Conservation (phyloP, 2,329 filamentous ascomycete genomes). For the Neoascochyta sp. region DNA sequence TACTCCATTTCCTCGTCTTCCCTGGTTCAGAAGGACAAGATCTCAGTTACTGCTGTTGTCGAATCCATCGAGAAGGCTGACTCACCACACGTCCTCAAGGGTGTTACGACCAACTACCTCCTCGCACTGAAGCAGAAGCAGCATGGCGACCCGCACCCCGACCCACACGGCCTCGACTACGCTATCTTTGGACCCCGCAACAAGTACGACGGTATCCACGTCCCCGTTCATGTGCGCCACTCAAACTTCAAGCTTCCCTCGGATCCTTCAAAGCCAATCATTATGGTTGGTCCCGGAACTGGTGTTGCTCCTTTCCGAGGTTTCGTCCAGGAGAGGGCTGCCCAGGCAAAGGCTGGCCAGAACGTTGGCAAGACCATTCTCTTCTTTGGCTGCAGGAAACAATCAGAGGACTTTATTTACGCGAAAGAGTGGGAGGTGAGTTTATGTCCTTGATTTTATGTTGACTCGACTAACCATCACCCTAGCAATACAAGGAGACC, state of each 20-base stretch:
- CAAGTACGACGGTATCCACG: conserved; percentile 93
- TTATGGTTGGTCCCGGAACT: conserved; percentile 94
- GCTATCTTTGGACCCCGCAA: conserved; percentile 84
- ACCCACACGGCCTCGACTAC: conserved; percentile 81
- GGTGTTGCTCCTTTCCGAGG: conserved; percentile 95
- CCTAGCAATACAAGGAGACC: conserved; percentile 73
- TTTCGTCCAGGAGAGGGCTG: conserved; percentile 90
- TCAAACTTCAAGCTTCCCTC: conserved; percentile 99
- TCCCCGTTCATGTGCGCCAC: conserved; percentile 92
- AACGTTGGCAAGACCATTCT: conserved; percentile 82
- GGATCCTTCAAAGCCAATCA: conserved; percentile 87
- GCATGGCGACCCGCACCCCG: conserved; percentile 76
- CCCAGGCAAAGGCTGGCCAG: conserved; percentile 73
- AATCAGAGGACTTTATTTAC: conserved; percentile 89
- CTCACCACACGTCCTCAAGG: conserved; percentile 75
- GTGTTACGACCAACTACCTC: conserved; percentile 95
- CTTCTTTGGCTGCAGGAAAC: conserved; percentile 92
- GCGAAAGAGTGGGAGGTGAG: conserved; percentile 87
- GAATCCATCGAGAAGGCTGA: conserved; percentile 77
- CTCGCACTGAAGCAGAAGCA: conserved; percentile 95
- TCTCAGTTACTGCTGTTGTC: conserved; percentile 92
- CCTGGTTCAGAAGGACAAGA: conserved; percentile 86
- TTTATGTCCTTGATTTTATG: conserved; percentile 7
- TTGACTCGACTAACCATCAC: conserved; percentile 11
- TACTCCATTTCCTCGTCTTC: conserved; percentile 99